These are phyloP conservation scores for Starmerella roubikii DNA, from an alignment of 805 yeast genomes.

Conservation along the genomic window DNA sequence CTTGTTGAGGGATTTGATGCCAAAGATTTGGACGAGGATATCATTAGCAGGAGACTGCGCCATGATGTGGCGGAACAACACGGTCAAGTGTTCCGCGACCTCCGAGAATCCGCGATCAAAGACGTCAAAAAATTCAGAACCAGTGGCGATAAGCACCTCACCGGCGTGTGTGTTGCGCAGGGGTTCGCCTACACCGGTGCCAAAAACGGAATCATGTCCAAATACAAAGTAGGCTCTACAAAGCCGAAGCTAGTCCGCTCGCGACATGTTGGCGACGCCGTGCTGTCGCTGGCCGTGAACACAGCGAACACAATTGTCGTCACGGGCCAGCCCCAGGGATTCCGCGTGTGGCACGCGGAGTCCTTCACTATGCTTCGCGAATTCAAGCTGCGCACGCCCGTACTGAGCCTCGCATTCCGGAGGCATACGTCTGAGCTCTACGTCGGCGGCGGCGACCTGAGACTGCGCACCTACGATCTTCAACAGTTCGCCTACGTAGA, in stretches of 20 bases:
- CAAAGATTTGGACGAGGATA: constrained; percentile 76
- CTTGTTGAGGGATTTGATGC: constrained; percentile 52
- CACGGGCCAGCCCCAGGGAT: constrained; percentile 78
- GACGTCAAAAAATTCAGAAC: constrained; percentile 17
- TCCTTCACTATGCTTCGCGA: constrained; percentile 62
- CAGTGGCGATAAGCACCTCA: constrained; percentile 13
- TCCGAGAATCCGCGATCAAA: constrained; percentile 21
- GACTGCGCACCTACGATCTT: constrained; percentile 74
- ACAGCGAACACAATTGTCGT: constrained; percentile 81
- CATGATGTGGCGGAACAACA: constrained; percentile 82
- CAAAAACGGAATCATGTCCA: constrained; percentile 65
- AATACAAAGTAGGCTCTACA: constrained; percentile 46
- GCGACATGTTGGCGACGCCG: constrained; percentile 55
- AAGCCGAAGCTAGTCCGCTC: constrained; percentile 12
- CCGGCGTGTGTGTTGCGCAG: constrained; percentile 37
- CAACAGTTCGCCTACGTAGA: constrained; percentile 83
- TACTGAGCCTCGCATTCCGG: constrained; percentile 63
- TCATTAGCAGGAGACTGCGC: constrained; percentile 63
- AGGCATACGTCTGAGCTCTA: constrained; percentile 71
- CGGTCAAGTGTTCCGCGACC: constrained; percentile 52
- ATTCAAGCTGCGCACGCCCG: constrained; percentile 62
- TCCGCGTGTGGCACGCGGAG: constrained; percentile 78
- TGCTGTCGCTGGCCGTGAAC: constrained; percentile 65
- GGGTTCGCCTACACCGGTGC: constrained; percentile 37
- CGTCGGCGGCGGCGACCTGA: constrained; percentile 85